These are phyloP conservation scores for Fusarium bactridioides DNA, from an alignment of 2,329 filamentous ascomycete genomes.

Conservation along the genomic window DNA sequence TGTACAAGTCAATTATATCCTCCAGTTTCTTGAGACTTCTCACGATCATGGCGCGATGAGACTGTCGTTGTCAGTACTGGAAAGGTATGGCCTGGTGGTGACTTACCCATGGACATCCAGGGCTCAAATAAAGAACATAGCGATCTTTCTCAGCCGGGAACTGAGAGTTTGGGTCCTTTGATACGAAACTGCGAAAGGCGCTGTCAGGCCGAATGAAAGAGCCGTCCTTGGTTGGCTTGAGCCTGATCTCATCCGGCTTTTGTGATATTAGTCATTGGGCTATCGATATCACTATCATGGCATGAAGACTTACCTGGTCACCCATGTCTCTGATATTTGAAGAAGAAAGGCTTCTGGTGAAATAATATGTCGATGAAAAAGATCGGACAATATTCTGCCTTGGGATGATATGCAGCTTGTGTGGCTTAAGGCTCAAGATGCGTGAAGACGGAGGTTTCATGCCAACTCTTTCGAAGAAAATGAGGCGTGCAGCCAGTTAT, in stretches of 20 bases:
- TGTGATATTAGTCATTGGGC: not conserved
- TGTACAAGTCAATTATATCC: slow-evolving; percentile 71
- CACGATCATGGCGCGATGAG: slow-evolving; percentile 77
- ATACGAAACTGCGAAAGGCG: slow-evolving; percentile 64
- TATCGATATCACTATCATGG: fast-evolving
- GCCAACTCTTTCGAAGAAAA: not conserved
- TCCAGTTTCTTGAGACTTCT: slow-evolving; percentile 78
- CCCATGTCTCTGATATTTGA: not conserved
- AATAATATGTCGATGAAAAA: not conserved
- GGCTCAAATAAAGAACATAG: slow-evolving; percentile 68
- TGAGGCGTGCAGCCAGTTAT: fast-evolving
- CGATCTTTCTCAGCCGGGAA: slow-evolving; percentile 67
- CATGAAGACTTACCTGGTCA: not conserved
- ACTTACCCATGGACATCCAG: slow-evolving; percentile 69
- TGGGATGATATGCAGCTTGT: not conserved
- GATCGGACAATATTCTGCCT: fast-evolving
- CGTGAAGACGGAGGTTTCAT: not conserved
- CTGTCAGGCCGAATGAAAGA: slow-evolving; percentile 62
- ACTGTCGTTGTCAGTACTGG: slow-evolving; percentile 50
- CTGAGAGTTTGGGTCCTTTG: slow-evolving; percentile 55
- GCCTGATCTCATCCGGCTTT: slow-evolving; percentile 5
- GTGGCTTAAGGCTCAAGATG: too few relatives aligned
- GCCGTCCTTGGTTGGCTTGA: slow-evolving; percentile 48
- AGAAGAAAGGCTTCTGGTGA: fast-evolving
- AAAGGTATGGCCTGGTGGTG: fast-evolving